These are phyloP conservation scores for Cyanophora paradoxa DNA, from an alignment of 78 protist genomes.

Conservation along the genomic window DNA sequence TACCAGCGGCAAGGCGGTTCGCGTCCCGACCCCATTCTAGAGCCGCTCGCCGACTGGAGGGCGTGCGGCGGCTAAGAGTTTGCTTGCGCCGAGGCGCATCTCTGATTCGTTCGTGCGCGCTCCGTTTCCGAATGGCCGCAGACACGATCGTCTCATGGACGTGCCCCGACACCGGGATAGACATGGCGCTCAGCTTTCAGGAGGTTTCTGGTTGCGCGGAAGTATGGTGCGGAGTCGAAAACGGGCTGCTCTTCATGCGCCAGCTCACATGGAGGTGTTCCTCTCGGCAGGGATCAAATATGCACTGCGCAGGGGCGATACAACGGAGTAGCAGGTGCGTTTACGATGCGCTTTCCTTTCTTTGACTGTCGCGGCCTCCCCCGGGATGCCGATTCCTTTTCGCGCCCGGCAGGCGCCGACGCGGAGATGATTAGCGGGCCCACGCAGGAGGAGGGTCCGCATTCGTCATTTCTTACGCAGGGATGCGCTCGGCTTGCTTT, in stretches of 20 bases:
- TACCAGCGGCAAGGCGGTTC: conserved; percentile 37
- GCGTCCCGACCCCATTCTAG: background rate
- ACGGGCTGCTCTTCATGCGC: background rate
- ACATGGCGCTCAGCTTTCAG: conserved; percentile 64
- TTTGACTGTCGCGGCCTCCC: background rate
- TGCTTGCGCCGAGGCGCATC: no score
- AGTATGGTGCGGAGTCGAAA: no score
- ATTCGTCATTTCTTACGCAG: background rate
- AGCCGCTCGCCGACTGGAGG: background rate
- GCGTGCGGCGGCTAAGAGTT: no score
- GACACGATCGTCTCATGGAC: conserved; percentile 74
- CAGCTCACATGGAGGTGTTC: conserved; percentile 61
- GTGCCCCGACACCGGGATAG: conserved; percentile 56
- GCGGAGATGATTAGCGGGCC: conserved; percentile 7
- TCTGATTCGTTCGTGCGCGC: background rate
- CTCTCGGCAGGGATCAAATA: conserved; percentile 58
- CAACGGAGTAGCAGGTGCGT: background rate
- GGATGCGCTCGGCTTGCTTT: no score
- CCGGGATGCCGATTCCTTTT: background rate
- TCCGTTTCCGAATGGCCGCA: background rate
- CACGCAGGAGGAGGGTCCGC: background rate
- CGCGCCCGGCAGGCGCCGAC: background rate
- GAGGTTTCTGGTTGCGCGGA: conserved; percentile 6
- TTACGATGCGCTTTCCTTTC: background rate
- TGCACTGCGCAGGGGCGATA: conserved; percentile 1